Evolutionary conservation across 176 grass and related monocot species (phyloP).

Genomic region (Oryza officinalis): DNA sequence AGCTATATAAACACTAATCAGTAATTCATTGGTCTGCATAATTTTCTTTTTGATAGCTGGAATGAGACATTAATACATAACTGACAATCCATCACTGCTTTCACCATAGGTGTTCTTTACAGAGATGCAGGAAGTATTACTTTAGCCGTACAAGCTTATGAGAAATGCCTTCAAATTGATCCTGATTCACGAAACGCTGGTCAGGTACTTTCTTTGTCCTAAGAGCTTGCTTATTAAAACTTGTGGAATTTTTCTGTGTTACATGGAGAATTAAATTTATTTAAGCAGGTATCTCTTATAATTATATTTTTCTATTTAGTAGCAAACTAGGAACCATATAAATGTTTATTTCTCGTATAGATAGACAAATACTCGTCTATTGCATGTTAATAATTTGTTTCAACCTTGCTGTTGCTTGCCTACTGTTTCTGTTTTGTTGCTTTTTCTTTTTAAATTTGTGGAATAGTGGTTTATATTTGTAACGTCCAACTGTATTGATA

Average conservation of each 20-base stretch:
- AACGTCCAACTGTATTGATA: conserved; percentile 6
- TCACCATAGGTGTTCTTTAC: conserved; percentile 87
- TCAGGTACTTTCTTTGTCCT: conserved; percentile 60
- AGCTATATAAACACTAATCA: conserved; percentile 11
- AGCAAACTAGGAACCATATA: background rate
- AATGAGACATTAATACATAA: background rate
- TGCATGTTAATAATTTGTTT: background rate
- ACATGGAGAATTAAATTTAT: conserved; percentile 13
- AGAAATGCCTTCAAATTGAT: conserved; percentile 95
- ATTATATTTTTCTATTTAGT: conserved; percentile 1
- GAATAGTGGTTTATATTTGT: conserved; percentile 1
- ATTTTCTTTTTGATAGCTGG: conserved; percentile 8
- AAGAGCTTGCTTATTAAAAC: background rate
- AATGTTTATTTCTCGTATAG: background rate
- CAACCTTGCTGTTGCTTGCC: background rate
- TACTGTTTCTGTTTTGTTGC: background rate
- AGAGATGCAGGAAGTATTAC: conserved; percentile 96
- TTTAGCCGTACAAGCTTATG: conserved; percentile 88
- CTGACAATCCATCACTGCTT: conserved; percentile 33
- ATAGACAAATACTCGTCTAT: background rate
- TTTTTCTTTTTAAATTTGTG: background rate
- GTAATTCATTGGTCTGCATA: background rate
- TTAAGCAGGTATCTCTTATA: conserved; percentile 4
- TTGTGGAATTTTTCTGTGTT: background rate
- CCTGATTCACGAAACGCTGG: conserved; percentile 98